Evolutionary conservation across 768 basidiomycete genomes (phyloP), one percentile per base, ranked within the genome.

Genomic region (Paxillus rubicundulus): DNA sequence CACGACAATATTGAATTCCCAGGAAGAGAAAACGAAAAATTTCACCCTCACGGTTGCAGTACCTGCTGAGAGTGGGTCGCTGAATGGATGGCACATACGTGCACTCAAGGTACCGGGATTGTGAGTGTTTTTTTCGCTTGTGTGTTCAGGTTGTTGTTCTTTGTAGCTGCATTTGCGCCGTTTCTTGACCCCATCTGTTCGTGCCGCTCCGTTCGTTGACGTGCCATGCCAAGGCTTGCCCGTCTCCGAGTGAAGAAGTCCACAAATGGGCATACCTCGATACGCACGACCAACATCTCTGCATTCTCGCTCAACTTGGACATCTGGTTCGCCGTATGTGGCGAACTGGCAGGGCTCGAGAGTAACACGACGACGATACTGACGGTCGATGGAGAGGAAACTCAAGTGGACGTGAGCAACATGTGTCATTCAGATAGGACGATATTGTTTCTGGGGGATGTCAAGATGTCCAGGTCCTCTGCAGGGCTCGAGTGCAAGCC

Each of bases 1-100:
- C 18, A 42, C 9, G 5, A n/a, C 30, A n/a, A 36, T 12, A 32
- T 27, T 37, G 28, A 17, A 14, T n/a, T 13, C 40, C 21, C 38
- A 53, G 32, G 44, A 21, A 10, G 43, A 0, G 24, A 40, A 43
- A 21, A 54, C 13, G 33, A 17, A 17, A 9, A 10, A 17, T 12
- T 93, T 91, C 65, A 90, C 86, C 2, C 68, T 95, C 50, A 94
- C 90, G 0, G 83, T 86, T 5, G 78, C 84, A 1, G 74, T 78
- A 30, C 90, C 92, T 1, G 62, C 73, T 1, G 89, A 91, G 61
- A 80, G 77, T 51, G 89, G 89, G 1, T 74, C 86, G 2, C 65
- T 92, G 49, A 76, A 84, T 61, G 92, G 91, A 2, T 89, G 83
- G 74, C 77, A 71, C 45, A 81, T 95, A 39, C 71, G 81, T 32